A percentile compares a stretch with the other conserved stretches of the same genome.
Conservation (phyloP, 805 yeast genomes). For the Yamadazyma paraphyllophila region DNA sequence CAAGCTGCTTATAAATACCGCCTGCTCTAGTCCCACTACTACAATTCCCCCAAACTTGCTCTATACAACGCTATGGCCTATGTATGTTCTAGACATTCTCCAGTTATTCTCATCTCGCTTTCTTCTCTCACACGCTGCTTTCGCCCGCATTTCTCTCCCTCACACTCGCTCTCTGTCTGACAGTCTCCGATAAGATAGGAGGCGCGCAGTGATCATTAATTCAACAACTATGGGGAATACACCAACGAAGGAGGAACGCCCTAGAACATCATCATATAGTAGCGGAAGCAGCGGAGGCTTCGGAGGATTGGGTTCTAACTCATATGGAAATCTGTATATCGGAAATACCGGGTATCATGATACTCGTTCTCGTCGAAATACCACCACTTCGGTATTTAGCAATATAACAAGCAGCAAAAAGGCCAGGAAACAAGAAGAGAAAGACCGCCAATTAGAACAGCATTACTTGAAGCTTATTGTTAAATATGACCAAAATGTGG, state of each 20-base stretch:
- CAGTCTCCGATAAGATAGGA: conserved; percentile 1
- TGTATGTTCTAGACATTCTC: too few species aligned
- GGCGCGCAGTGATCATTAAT: conserved; percentile 6
- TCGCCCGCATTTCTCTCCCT: neutral
- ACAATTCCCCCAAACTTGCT: too few species aligned
- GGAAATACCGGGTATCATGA: conserved; percentile 2
- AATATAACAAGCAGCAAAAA: conserved; percentile 13
- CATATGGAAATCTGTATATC: neutral
- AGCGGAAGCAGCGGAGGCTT: conserved; percentile 5
- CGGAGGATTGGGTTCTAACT: neutral
- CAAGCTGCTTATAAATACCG: too few species aligned
- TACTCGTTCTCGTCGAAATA: conserved; percentile 11
- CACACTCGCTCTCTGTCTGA: too few species aligned
- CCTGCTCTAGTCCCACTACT: too few species aligned
- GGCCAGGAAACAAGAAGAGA: conserved; percentile 47
- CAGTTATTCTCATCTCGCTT: too few species aligned
- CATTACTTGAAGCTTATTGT: conserved; percentile 61
- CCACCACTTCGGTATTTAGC: conserved; percentile 15
- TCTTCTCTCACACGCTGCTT: neutral
- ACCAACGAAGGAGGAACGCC: conserved; percentile 39
- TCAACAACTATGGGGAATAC: conserved; percentile 39
- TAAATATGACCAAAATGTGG: conserved; percentile 67
- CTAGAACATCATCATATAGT: conserved; percentile 28
- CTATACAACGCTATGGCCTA: too few species aligned
- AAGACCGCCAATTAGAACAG: conserved; percentile 48